phyloP scores from a whole-genome alignment of 176 grass and related monocot genomes.

The Musa itinerans region DNA sequence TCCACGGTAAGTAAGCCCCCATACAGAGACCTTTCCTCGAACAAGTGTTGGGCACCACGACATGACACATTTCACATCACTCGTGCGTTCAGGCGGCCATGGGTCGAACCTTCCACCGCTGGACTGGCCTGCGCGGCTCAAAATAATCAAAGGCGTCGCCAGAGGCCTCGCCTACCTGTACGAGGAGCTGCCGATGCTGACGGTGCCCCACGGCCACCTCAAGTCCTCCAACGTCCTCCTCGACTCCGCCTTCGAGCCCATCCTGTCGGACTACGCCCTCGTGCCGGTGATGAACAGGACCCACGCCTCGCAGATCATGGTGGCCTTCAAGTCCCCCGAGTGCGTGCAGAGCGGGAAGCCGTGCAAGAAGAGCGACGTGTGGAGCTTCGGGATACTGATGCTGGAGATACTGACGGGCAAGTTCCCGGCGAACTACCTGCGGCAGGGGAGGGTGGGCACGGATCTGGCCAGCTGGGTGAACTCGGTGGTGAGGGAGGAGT shows the following conservation, averaged over 20 bases:
- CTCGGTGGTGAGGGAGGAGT: slow-evolving; percentile 60
- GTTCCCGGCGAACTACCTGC: slow-evolving; percentile 72
- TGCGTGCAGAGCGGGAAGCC: slow-evolving; percentile 31
- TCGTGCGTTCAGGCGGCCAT: slow-evolving; percentile 25
- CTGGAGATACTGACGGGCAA: slow-evolving; percentile 76
- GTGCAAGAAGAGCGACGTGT: slow-evolving; percentile 75
- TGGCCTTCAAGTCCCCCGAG: slow-evolving; percentile 90
- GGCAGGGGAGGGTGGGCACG: slow-evolving; percentile 26
- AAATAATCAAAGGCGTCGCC: slow-evolving; percentile 76
- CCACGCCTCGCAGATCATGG: slow-evolving; percentile 73
- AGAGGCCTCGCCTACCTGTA: slow-evolving; percentile 58
- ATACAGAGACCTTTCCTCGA: neutral
- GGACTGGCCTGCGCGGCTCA: slow-evolving; percentile 62
- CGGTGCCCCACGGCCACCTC: slow-evolving; percentile 79
- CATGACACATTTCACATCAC: neutral
- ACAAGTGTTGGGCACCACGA: neutral
- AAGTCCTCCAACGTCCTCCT: slow-evolving; percentile 93
- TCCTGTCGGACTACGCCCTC: slow-evolving; percentile 76
- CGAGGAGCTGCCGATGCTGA: slow-evolving; percentile 75
- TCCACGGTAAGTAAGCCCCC: slow-evolving; percentile 41
- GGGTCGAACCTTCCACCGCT: slow-evolving; percentile 40
- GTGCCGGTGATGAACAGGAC: slow-evolving; percentile 49
- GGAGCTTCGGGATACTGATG: slow-evolving; percentile 83
- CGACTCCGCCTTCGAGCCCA: slow-evolving; percentile 37
- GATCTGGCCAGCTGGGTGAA: slow-evolving; percentile 76